Percentiles rank a stretch among this genome's conserved stretches.
These are phyloP conservation scores for Heliamphora pulchella DNA, from an alignment of 179 eudicot species.

Conservation along the genomic window DNA sequence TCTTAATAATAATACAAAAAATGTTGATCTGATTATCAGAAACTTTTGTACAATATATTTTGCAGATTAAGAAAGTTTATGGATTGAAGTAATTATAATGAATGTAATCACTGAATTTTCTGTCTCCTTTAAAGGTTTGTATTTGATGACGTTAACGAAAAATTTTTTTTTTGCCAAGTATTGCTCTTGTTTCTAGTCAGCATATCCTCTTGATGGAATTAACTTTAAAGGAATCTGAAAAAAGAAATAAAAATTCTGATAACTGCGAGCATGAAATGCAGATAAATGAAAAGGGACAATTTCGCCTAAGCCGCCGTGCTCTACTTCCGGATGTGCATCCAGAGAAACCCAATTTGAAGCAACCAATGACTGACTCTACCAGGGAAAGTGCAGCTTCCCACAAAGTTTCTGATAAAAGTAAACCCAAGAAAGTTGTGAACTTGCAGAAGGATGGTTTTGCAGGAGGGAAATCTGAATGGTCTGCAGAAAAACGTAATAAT, in stretches of 20 bases:
- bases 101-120: not conserved
- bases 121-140: not conserved
- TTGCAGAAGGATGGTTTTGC: constrained; percentile 25
- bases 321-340: constrained; percentile 66
- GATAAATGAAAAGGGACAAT: constrained; percentile 94
- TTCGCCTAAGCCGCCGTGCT: constrained; percentile 89
- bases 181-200: constrained; percentile 3
- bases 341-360: constrained; percentile 46
- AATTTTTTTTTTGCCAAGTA: not conserved
- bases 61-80: not conserved
- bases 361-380: constrained; percentile 28
- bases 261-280: constrained; percentile 21
- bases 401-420: constrained; percentile 23
- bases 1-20: not conserved
- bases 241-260: not conserved
- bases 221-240: not conserved
- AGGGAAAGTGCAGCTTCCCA: constrained; percentile 36
- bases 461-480: constrained; percentile 24
- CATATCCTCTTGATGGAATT: constrained; percentile 1
- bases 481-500: constrained; percentile 16
- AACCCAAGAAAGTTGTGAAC: constrained; percentile 27
- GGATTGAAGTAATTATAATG: not conserved
- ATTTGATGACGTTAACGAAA: not conserved
- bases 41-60: not conserved
- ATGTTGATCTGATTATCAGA: not conserved